phyloP scores from a whole-genome alignment of 163 green algal species.

The Scenedesmus sp. region DNA sequence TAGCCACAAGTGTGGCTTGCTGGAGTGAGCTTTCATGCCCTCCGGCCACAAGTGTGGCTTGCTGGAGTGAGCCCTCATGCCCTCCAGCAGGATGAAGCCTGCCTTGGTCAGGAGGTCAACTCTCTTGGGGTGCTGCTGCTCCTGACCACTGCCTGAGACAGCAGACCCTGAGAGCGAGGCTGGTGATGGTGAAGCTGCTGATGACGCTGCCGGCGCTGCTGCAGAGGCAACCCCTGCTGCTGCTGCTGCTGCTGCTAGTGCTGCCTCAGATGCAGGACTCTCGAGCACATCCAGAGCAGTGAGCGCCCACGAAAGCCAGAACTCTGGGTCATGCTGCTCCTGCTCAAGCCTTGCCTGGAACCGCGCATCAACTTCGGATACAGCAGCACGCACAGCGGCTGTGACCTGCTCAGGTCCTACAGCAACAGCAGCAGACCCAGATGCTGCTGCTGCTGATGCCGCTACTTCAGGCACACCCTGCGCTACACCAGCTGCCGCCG shows the following conservation, averaged over 20 bases:
- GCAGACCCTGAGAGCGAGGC: not conserved
- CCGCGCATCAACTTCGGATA: not conserved
- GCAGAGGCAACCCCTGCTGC: not conserved
- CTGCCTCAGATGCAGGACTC: not conserved
- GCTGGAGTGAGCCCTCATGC: not conserved
- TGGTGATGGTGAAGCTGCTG: not conserved
- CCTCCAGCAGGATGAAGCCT: slow-evolving; percentile 2
- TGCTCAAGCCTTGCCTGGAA: not conserved
- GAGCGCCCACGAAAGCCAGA: slow-evolving; percentile 47
- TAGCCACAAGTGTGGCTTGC: slow-evolving; percentile 39
- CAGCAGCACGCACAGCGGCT: not conserved
- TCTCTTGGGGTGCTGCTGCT: not conserved
- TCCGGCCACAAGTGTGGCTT: slow-evolving; percentile 43
- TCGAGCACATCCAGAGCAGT: slow-evolving; percentile 16
- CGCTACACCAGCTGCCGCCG: not conserved
- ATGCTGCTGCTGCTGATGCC: not conserved
- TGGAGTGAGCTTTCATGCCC: too few relatives aligned
- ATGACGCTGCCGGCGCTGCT: not conserved
- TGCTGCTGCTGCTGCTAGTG: slow-evolving; percentile 25
- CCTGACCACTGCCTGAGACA: too few relatives aligned
- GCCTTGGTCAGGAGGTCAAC: not conserved
- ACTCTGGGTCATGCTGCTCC: slow-evolving; percentile 12
- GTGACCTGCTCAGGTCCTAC: not conserved
- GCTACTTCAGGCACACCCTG: not conserved
- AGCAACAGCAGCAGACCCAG: not conserved